Evolutionary conservation across 2,329 filamentous ascomycete species (phyloP).

Genomic region (Calcarisporium arbuscula): DNA sequence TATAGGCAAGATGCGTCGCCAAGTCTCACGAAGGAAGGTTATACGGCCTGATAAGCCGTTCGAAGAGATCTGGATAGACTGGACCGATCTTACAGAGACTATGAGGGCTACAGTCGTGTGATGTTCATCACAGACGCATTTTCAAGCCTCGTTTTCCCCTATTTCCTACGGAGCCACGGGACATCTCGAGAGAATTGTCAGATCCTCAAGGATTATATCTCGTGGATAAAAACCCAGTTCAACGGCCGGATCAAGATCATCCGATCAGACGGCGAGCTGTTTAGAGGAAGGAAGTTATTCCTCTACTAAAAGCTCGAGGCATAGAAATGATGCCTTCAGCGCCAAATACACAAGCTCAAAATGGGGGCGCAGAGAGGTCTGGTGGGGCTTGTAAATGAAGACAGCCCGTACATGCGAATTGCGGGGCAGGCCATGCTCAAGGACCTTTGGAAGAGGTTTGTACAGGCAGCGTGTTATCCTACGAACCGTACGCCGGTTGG

Average conservation of each 20-base stretch:
- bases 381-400: not conserved
- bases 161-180: not conserved
- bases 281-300: not conserved
- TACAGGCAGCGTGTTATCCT: constrained; percentile 1
- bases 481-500: constrained; percentile 1
- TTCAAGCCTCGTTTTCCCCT: constrained; percentile 1
- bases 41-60: not conserved
- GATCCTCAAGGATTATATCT: too few relatives aligned
- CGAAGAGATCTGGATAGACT: not conserved
- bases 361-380: constrained; percentile 3
- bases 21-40: not conserved
- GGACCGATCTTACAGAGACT: not conserved
- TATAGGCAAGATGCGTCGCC: not conserved
- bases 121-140: not conserved
- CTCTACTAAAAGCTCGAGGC: not conserved
- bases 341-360: constrained; percentile 1
- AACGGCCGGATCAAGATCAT: not conserved
- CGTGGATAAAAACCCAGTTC: not conserved
- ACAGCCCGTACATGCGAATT: constrained; percentile 4
- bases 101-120: not conserved
- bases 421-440: not conserved
- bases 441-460: not conserved
- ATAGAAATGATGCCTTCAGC: too few relatives aligned
- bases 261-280: not conserved
- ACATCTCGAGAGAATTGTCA: not conserved